These are phyloP conservation scores for Nakazawaea siamensis DNA, from an alignment of 805 yeast genomes.

Conservation along the genomic window DNA sequence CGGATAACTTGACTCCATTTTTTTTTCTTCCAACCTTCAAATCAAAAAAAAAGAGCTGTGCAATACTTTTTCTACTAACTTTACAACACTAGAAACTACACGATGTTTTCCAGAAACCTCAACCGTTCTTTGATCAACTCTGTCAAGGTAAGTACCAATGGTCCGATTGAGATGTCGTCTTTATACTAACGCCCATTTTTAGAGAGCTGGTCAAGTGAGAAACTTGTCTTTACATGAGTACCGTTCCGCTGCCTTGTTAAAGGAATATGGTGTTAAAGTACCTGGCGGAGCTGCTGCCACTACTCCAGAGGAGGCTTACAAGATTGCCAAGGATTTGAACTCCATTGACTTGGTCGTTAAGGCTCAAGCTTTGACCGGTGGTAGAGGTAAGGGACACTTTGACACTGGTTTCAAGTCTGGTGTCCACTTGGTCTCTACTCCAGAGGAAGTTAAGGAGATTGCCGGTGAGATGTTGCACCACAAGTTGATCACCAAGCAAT, in stretches of 20 bases:
- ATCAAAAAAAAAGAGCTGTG: too few relatives aligned
- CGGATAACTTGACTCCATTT: slow-evolving; percentile 11
- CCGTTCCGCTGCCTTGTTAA: slow-evolving; percentile 86
- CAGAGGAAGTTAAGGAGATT: slow-evolving; percentile 79
- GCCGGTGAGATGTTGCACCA: slow-evolving; percentile 88
- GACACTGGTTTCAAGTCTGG: slow-evolving; percentile 96
- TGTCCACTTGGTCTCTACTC: slow-evolving; percentile 78
- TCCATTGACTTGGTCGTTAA: slow-evolving; percentile 85
- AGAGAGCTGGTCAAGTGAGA: slow-evolving; percentile 34
- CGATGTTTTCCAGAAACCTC: slow-evolving; percentile 10
- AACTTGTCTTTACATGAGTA: slow-evolving; percentile 87
- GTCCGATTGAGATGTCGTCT: not conserved
- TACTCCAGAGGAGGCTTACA: slow-evolving; percentile 81
- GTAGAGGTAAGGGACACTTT: slow-evolving; percentile 98
- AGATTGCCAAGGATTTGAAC: slow-evolving; percentile 68
- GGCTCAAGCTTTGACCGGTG: slow-evolving; percentile 99
- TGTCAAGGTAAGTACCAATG: slow-evolving; percentile 6
- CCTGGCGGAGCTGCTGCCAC: slow-evolving; percentile 90
- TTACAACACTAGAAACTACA: too few relatives aligned
- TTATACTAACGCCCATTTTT: not conserved
- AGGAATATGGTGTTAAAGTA: slow-evolving; percentile 78
- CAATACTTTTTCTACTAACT: too few relatives aligned
- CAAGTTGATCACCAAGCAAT: slow-evolving; percentile 94
- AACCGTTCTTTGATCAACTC: slow-evolving; percentile 10
- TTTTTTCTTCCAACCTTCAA: slow-evolving; percentile 1